Base-by-base conservation (phyloP, 495 filamentous ascomycete species). In the Daldinia bambusicola region DNA sequence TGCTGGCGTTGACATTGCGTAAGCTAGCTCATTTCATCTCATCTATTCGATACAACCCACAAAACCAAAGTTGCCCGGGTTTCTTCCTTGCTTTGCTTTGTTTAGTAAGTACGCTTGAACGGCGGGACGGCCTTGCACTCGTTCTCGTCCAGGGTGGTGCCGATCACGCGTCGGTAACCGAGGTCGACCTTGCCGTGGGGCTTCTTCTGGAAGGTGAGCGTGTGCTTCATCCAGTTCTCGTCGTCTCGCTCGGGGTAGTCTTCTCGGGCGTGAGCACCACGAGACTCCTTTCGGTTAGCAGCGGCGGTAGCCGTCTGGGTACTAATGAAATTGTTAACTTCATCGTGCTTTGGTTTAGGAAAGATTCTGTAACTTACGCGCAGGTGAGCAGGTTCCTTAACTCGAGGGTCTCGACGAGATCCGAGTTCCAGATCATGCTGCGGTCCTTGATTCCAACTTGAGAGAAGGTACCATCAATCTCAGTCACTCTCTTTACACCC, bases 381-480 rank as follows among this genome's bases (percentile, higher is more conserved):
- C 95, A 98, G 76, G 95, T 98, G 74, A 98, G 82, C 71, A 98
- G 78, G 80, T 98, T 98, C 73, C 93, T 85, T 75, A 98, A 85
- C 83, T 98, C 95, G 45, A 98, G 87, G 31, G 94, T 96, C 88
- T 98, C 95, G 61, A 97, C 92, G 32, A 98, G 87, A 75, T 98
- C 95, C 40, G 92, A 93, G 89, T 98, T 98, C 95, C 95, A 98
- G 84, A 98, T 97, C 95, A 98, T 97, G 88, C 92, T 94, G 77
- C 95, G 91, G 80, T 98, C 95, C 87, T 96, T 97, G 80, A 92
- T 97, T 75, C 92, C 92, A 67, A 98, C 89, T 77, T 97, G 87
- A 59, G 78, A 72, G 83, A 91, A 98, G 69, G 84, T 89, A 75
- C 88, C 80, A 79, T 98, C 95, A 73, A 98, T 90, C 67, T 91